Base-by-base conservation (phyloP, 768 basidiomycete genomes). In the Tubosaeta brunneosetosa region DNA sequence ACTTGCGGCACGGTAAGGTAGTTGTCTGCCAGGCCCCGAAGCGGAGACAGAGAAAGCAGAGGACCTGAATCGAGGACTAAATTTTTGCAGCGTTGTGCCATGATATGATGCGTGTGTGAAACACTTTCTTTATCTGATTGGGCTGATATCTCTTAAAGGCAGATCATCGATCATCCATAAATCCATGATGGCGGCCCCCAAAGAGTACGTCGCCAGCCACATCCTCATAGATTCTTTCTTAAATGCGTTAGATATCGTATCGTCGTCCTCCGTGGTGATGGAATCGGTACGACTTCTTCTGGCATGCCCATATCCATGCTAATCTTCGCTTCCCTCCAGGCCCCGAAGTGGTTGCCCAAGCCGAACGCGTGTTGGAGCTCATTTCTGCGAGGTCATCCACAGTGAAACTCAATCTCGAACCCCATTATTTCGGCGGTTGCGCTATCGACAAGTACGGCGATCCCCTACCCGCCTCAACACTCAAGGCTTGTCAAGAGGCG, bases 1-100 rank as follows among this genome's bases (percentile, higher is more conserved):
- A 98, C 94, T 60, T 93, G 88, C 0, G 93, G 94, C 1, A 91
- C 88, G 6, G 94, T 95, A 54, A 90, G 72, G 67, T 88, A 98
- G 32, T 81, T 82, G 58, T 86, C 78, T 17, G 97, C 91, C 26
- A 98, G 73, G 11, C 93, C 92, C n/a, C 91, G 79, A 9, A 98
- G 79, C 0, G 94, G 92, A 0, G 88, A 86, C 3, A 95, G 75
- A 3, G 92, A 91, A 4, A 98, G 83, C 1, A 97, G 75, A 3
- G 95, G 94, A 2, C 93, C 94, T 1, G 95, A 88, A 79, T 98
- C 95, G 45, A 98, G 84, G 7, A 98, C 86, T 13, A 98, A 81
- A 55, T 81, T 83, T 66, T 81, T 86, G 71, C 88, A 90, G 51
- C 76, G 78, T 13, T 76, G 75, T 12, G 65, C 25, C 68, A 71